These are phyloP conservation scores for Prunus yedoensis DNA, from an alignment of 331 rosid species.

Conservation along the genomic window DNA sequence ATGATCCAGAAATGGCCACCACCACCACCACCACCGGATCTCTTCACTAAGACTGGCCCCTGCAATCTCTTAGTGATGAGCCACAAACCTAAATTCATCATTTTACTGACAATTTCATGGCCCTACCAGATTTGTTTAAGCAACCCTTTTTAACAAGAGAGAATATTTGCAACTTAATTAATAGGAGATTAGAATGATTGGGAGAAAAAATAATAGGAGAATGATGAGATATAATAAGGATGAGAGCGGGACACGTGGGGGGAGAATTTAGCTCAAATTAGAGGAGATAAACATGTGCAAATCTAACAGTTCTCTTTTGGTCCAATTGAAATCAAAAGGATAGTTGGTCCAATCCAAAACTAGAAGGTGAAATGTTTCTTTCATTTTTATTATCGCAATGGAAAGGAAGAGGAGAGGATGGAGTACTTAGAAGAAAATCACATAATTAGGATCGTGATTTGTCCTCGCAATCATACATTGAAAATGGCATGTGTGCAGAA, in stretches of 20 bases:
- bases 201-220: neutral
- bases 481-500: neutral
- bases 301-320: neutral
- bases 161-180: conserved; percentile 8
- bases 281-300: neutral
- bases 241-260: neutral
- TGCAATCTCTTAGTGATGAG: neutral
- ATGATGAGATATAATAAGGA: neutral
- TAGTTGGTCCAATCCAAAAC: neutral
- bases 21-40: conserved; percentile 16
- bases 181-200: neutral
- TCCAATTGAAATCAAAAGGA: neutral
- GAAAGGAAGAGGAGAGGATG: neutral
- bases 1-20: conserved; percentile 1
- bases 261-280: neutral
- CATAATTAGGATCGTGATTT: neutral
- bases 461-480: neutral
- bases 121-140: neutral
- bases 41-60: neutral
- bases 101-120: conserved; percentile 3
- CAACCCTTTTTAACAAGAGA: neutral
- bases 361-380: conserved; percentile 2
- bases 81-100: neutral
- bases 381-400: neutral
- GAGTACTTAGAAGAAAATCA: neutral